A percentile compares a stretch with the other conserved stretches of the same genome.
Evolutionary conservation across 805 yeast genomes (phyloP).

Genomic region (Candida yuanshanica): DNA sequence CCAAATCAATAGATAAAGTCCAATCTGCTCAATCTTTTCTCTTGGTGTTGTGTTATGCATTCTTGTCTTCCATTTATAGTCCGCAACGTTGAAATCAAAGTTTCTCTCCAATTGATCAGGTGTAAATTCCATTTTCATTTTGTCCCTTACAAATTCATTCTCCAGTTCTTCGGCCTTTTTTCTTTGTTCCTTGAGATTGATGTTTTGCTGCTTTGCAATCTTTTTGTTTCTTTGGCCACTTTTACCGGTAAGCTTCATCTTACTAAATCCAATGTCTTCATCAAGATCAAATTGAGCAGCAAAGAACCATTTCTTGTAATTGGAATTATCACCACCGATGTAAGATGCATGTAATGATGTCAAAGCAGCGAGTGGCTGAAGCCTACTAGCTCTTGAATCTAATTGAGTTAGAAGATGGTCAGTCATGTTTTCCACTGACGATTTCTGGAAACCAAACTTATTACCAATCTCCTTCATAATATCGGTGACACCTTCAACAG

Average conservation of each 20-base stretch:
- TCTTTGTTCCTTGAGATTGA: conserved; percentile 28
- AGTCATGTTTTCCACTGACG: conserved; percentile 70
- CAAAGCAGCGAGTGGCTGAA: conserved; percentile 66
- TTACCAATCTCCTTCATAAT: conserved; percentile 54
- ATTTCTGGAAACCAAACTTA: conserved; percentile 80
- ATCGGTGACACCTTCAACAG: conserved; percentile 53
- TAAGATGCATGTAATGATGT: conserved; percentile 80
- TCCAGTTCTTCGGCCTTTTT: conserved; percentile 41
- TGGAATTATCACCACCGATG: conserved; percentile 85
- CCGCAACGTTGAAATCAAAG: conserved; percentile 60
- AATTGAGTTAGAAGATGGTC: conserved; percentile 76
- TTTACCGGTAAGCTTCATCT: conserved; percentile 47
- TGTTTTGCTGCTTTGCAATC: conserved; percentile 35
- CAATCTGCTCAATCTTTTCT: conserved; percentile 57
- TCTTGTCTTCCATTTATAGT: conserved; percentile 50
- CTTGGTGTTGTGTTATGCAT: conserved; percentile 43
- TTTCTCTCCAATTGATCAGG: conserved; percentile 37
- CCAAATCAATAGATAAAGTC: conserved; percentile 74
- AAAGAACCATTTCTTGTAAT: conserved; percentile 89
- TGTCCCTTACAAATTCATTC: conserved; percentile 40
- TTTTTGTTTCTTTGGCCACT: conserved; percentile 37
- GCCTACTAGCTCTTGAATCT: conserved; percentile 83
- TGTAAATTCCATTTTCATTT: conserved; percentile 48
- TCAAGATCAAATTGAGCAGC: conserved; percentile 79
- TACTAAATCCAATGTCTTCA: conserved; percentile 53